Evolutionary conservation across 495 filamentous ascomycete species (phyloP).

Genomic region (Podospora sp.): DNA sequence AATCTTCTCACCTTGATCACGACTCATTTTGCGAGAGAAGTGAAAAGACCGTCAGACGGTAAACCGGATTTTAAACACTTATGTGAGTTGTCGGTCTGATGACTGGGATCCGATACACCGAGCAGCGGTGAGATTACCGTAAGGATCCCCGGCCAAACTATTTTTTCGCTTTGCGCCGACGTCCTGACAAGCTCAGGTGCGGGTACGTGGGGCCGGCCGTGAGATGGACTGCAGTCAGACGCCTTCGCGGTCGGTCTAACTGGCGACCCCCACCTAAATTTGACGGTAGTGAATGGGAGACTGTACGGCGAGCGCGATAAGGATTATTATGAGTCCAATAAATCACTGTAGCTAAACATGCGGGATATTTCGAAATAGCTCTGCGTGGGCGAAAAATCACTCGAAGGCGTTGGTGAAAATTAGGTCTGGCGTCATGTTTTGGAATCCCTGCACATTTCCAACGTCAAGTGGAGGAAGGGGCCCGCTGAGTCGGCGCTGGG

Average conservation of each 20-base stretch:
- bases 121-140: not conserved
- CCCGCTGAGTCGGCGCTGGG: not conserved
- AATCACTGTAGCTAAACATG: not conserved
- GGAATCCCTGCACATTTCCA: conserved; percentile 3
- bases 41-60: not conserved
- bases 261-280: not conserved
- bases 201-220: not conserved
- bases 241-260: not conserved
- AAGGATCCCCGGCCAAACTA: not conserved
- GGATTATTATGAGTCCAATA: not conserved
- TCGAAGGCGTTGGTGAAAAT: conserved; percentile 4
- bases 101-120: not conserved
- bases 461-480: conserved; percentile 5
- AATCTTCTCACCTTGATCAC: not conserved
- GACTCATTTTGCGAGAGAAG: not conserved
- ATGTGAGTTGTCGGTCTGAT: not conserved
- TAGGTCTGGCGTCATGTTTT: conserved; percentile 14
- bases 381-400: not conserved
- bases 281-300: not conserved
- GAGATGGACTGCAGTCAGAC: not conserved
- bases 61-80: not conserved
- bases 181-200: conserved; percentile 1
- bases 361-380: not conserved
- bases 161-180: conserved; percentile 2
- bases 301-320: not conserved